phyloP scores from a whole-genome alignment of 2,329 filamentous ascomycete genomes.

The Zymoseptoria pseudotritici region DNA sequence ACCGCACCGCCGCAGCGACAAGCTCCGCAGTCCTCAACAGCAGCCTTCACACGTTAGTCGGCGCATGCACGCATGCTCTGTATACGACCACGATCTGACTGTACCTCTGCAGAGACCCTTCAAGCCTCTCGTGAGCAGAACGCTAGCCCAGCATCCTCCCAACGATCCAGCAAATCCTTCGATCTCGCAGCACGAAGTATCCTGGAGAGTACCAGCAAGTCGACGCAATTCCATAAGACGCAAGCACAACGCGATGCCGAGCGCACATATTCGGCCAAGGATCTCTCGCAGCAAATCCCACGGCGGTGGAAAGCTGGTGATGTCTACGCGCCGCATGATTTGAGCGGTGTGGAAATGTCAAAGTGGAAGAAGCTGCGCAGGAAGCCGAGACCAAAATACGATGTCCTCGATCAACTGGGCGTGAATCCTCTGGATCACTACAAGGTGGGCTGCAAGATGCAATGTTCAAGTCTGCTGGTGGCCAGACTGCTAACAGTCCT shows the following conservation, averaged over 20 bases:
- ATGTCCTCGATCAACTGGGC: slow-evolving; percentile 72
- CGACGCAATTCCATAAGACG: slow-evolving; percentile 2
- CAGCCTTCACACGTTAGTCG: slow-evolving; percentile 12
- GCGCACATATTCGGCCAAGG: slow-evolving; percentile 30
- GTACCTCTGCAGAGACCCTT: slow-evolving; percentile 4
- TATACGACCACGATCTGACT: neutral
- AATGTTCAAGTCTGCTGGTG: neutral
- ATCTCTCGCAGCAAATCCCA: slow-evolving; percentile 57
- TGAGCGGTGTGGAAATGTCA: slow-evolving; percentile 67
- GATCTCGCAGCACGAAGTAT: slow-evolving; percentile 7
- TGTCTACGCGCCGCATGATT: slow-evolving; percentile 82
- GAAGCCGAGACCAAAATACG: slow-evolving; percentile 43
- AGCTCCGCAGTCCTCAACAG: slow-evolving; percentile 21
- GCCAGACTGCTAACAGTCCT: neutral
- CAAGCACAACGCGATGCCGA: slow-evolving; percentile 8
- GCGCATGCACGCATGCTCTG: neutral
- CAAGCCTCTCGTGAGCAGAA: slow-evolving; percentile 4
- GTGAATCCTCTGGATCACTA: slow-evolving; percentile 80
- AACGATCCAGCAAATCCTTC: slow-evolving; percentile 3
- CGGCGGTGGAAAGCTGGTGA: slow-evolving; percentile 72
- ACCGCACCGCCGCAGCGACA: slow-evolving; percentile 14
- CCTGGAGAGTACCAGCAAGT: slow-evolving; percentile 9
- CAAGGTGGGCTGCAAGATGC: slow-evolving; percentile 53
- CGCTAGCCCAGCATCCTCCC: neutral
- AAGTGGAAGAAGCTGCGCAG: slow-evolving; percentile 63